A percentile compares a stretch with the other conserved stretches of the same genome.
Evolutionary conservation across 2,329 filamentous ascomycete species (phyloP).

Genomic region (Colletotrichum sp.): DNA sequence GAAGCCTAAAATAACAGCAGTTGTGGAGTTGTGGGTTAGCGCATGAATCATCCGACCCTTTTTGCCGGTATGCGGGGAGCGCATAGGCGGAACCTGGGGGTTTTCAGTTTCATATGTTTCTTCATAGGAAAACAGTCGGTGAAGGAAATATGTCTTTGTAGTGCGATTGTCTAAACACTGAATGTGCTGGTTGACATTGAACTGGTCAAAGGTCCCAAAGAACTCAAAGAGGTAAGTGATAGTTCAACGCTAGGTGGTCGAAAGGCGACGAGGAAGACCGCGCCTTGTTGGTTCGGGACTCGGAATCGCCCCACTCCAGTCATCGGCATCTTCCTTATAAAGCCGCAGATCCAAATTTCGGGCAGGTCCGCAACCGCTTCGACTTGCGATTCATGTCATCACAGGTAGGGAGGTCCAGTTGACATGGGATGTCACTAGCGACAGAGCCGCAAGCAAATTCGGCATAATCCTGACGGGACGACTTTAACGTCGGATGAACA

Average conservation of each 20-base stretch:
- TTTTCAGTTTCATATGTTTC: neutral
- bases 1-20: neutral
- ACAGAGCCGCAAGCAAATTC: neutral
- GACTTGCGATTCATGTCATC: neutral
- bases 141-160: neutral
- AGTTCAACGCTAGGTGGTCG: neutral
- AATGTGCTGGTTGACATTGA: accelerated
- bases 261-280: neutral
- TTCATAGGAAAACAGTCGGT: neutral
- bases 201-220: neutral
- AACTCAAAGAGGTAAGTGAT: neutral
- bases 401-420: neutral
- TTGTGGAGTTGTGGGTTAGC: neutral
- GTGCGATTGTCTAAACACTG: accelerated
- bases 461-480: neutral
- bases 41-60: neutral
- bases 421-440: neutral
- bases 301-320: neutral
- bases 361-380: neutral
- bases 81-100: neutral
- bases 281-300: neutral
- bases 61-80: neutral
- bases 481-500: neutral
- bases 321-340: neutral
- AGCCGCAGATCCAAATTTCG: neutral